A percentile compares a stretch with the other conserved stretches of the same genome.
Conservation (phyloP, 306 rosid species). For the Datisca glomerata region DNA sequence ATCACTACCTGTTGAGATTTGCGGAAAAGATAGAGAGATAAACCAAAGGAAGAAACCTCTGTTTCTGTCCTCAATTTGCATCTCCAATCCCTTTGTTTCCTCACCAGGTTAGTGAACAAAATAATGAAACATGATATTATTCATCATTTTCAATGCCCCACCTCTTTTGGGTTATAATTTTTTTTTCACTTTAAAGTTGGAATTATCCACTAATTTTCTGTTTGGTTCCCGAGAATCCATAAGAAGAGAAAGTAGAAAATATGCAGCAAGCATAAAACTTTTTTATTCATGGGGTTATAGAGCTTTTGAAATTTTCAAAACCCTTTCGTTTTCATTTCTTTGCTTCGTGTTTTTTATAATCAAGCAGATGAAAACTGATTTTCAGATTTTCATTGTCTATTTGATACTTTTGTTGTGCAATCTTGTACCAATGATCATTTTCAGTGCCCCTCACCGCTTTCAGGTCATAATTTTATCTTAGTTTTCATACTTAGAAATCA, state of each 20-base stretch:
- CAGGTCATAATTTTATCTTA: slow-evolving; percentile 23
- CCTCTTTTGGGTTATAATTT: slow-evolving; percentile 32
- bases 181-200: slow-evolving; percentile 26
- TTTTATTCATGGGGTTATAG: not conserved
- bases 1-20: slow-evolving; percentile 29
- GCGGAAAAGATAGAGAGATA: slow-evolving; percentile 14
- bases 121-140: slow-evolving; percentile 23
- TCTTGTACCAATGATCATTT: too few species aligned
- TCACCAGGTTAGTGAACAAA: slow-evolving; percentile 48
- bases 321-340: not conserved
- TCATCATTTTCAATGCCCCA: slow-evolving; percentile 31
- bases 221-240: slow-evolving; percentile 12
- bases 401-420: not conserved
- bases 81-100: slow-evolving; percentile 27
- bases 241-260: slow-evolving; percentile 5
- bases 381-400: slow-evolving; percentile 4
- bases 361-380: not conserved
- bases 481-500: slow-evolving; percentile 23
- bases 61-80: slow-evolving; percentile 31
- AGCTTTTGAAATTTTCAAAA: slow-evolving; percentile 3
- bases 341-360: not conserved
- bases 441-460: slow-evolving; percentile 41
- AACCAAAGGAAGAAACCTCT: slow-evolving; percentile 37
- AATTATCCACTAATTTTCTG: slow-evolving; percentile 19
- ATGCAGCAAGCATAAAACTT: not conserved